phyloP scores from a whole-genome alignment of 176 grass and related monocot species.

The Bolboschoenus planiculmis region DNA sequence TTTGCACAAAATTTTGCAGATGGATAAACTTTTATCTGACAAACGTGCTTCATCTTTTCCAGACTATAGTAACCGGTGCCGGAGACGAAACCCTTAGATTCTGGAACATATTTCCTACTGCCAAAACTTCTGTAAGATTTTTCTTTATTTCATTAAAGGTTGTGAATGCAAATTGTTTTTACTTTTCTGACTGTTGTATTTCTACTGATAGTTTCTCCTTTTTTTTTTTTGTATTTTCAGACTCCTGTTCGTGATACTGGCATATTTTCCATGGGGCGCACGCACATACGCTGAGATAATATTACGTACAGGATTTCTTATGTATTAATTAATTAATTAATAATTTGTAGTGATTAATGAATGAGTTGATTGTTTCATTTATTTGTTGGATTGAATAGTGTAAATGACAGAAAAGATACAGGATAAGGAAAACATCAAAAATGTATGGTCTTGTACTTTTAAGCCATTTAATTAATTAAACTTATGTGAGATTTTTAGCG shows the following conservation, averaged over 20 bases:
- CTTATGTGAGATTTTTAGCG: background rate
- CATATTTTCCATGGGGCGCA: conserved; percentile 69
- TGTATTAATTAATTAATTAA: background rate
- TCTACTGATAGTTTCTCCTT: background rate
- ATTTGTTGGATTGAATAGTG: conserved; percentile 12
- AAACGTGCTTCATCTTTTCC: conserved; percentile 13
- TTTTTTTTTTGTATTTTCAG: conserved; percentile 32
- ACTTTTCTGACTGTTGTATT: background rate
- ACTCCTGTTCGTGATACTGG: conserved; percentile 75
- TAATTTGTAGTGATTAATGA: background rate
- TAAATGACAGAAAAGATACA: conserved; percentile 11
- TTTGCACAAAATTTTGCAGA: background rate
- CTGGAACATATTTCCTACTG: conserved; percentile 92
- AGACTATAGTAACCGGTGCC: conserved; percentile 93
- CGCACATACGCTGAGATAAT: conserved; percentile 66
- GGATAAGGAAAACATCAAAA: background rate
- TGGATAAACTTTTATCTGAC: conserved; percentile 1
- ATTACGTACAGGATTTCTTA: conserved; percentile 1
- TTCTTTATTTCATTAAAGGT: background rate
- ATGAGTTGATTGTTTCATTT: conserved; percentile 10
- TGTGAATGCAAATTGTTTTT: background rate
- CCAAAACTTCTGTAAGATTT: conserved; percentile 59
- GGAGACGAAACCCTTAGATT: conserved; percentile 92
- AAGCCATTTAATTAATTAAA: background rate
- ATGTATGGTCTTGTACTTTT: background rate